phyloP scores from a whole-genome alignment of 1,284 basidiomycete species.

The Fomitopsis betulina region DNA sequence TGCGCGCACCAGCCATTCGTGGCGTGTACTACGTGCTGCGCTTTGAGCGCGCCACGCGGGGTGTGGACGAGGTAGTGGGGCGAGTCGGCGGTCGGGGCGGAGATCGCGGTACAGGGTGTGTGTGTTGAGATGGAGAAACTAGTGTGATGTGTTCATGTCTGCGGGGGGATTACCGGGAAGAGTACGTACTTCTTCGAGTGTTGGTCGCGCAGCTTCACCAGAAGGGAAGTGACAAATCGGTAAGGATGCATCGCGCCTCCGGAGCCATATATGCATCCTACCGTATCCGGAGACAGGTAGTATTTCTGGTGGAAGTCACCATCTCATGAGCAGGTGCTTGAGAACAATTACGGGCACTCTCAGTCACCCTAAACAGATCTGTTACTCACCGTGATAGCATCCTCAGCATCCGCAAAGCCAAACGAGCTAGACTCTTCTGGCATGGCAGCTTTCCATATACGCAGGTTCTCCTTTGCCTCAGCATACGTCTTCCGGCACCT shows the following conservation, averaged over 20 bases:
- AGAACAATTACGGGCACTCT: too few relatives aligned
- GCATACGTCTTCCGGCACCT: slow-evolving; percentile 29
- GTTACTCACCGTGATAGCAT: slow-evolving; percentile 31
- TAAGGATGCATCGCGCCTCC: slow-evolving; percentile 46
- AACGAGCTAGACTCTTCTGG: slow-evolving; percentile 33
- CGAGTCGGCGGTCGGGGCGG: slow-evolving; percentile 19
- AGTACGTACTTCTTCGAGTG: slow-evolving; percentile 31
- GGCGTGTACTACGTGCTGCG: slow-evolving; percentile 69
- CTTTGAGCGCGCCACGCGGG: slow-evolving; percentile 45
- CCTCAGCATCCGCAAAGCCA: slow-evolving; percentile 26
- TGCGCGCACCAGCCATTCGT: slow-evolving; percentile 76
- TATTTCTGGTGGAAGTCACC: slow-evolving; percentile 27
- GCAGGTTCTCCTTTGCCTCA: slow-evolving; percentile 29
- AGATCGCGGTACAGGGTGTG: slow-evolving; percentile 36
- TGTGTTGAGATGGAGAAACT: slow-evolving; percentile 39
- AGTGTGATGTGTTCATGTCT: background rate
- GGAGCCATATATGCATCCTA: slow-evolving; percentile 34
- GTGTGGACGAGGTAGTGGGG: slow-evolving; percentile 42
- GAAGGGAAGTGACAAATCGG: slow-evolving; percentile 39
- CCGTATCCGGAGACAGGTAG: slow-evolving; percentile 28
- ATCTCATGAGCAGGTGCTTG: background rate
- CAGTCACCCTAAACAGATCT: too few relatives aligned
- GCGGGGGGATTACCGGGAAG: too few relatives aligned
- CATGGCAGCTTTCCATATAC: slow-evolving; percentile 33
- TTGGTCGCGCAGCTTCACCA: slow-evolving; percentile 32